A percentile compares a stretch with the other conserved stretches of the same genome.
Evolutionary conservation across 108 stramenopile species (phyloP).

Genomic region (Stephanodiscus triporus): DNA sequence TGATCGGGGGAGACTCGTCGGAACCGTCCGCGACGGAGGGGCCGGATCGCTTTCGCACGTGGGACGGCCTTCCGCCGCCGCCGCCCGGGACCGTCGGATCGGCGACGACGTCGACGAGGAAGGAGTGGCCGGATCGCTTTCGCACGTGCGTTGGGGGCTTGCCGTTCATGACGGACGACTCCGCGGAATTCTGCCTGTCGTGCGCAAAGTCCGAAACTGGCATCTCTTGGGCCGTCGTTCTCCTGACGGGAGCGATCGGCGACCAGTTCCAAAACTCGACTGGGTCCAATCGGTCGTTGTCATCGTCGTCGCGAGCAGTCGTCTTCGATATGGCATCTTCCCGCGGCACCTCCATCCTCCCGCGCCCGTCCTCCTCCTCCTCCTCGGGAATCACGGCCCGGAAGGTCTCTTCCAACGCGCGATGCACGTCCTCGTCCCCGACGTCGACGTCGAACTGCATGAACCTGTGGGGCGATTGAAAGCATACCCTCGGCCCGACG

Average conservation of each 20-base stretch:
- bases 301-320: background rate
- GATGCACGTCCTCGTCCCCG: conserved; percentile 63
- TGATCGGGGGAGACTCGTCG: background rate
- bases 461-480: conserved; percentile 67
- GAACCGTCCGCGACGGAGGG: background rate
- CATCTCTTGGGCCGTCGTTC: background rate
- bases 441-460: conserved; percentile 73
- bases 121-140: no score
- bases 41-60: background rate
- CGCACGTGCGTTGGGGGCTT: no score
- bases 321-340: background rate
- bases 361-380: background rate
- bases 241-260: background rate
- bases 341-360: background rate
- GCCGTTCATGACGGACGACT: no score
- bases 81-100: no score
- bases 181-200: no score
- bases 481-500: conserved; percentile 74
- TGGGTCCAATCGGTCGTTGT: background rate
- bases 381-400: conserved; percentile 15
- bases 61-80: background rate
- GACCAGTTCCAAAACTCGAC: conserved; percentile 34
- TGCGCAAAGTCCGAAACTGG: background rate
- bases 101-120: no score
- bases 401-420: conserved; percentile 64